These are phyloP conservation scores for Cladophialophora immunda DNA, from an alignment of 2,329 filamentous ascomycete species.

Conservation along the genomic window DNA sequence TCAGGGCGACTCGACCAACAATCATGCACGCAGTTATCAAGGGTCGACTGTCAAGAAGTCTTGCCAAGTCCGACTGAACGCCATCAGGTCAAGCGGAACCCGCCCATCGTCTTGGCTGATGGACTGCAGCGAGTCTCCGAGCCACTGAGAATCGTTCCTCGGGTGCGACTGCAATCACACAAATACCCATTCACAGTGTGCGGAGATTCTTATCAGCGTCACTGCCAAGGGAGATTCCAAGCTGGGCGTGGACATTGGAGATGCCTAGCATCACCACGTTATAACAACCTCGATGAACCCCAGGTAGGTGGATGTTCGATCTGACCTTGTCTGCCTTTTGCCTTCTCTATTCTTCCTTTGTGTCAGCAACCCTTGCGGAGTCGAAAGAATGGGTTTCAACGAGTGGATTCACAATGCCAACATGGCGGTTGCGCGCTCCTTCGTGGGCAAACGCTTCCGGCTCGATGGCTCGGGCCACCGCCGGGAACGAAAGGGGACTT, in stretches of 20 bases:
- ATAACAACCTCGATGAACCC: background rate
- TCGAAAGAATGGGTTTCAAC: conserved; percentile 29
- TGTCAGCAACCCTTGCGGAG: background rate
- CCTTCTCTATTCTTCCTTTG: background rate
- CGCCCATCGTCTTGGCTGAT: conserved; percentile 23
- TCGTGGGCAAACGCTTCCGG: conserved; percentile 76
- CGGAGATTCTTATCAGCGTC: background rate
- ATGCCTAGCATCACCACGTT: background rate
- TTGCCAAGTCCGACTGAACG: conserved; percentile 14
- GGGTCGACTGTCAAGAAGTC: conserved; percentile 13
- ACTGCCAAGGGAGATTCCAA: background rate
- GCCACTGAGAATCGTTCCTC: conserved; percentile 16
- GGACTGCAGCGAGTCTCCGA: background rate
- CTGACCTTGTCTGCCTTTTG: background rate
- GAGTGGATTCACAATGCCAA: conserved; percentile 59
- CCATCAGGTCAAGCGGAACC: conserved; percentile 25
- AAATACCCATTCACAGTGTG: conserved; percentile 2
- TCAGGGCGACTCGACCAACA: conserved; percentile 17
- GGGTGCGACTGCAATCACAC: conserved; percentile 7
- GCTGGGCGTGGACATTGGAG: background rate
- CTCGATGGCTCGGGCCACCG: conserved; percentile 83
- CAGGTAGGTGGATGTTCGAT: background rate
- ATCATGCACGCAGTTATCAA: conserved; percentile 21
- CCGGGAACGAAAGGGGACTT: conserved; percentile 75
- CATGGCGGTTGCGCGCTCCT: conserved; percentile 67